A percentile compares a stretch with the other conserved stretches of the same genome.
Evolutionary conservation across 2,329 filamentous ascomycete species (phyloP).

Genomic region (Fusarium nisikadoi): DNA sequence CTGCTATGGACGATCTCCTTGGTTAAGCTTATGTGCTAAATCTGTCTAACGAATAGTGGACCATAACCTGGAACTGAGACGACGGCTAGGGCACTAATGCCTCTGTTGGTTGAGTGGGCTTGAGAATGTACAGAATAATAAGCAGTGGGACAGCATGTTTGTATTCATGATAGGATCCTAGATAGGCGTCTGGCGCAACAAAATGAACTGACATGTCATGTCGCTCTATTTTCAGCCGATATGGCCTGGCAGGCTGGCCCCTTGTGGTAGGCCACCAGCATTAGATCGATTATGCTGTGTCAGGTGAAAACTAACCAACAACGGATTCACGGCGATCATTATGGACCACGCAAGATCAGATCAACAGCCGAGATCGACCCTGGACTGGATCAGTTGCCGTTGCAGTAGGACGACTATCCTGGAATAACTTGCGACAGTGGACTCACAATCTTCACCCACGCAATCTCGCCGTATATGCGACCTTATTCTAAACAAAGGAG

Average conservation of each 20-base stretch:
- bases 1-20: constrained; percentile 60
- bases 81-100: constrained; percentile 9
- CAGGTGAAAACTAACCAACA: constrained; percentile 26
- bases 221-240: constrained; percentile 35
- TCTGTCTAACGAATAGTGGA: constrained; percentile 13
- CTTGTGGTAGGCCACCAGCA: constrained; percentile 12
- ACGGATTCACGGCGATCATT: constrained; percentile 12
- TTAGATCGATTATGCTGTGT: constrained; percentile 28
- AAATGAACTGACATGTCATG: constrained; percentile 50
- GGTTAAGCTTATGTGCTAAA: constrained; percentile 47
- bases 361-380: constrained; percentile 7
- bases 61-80: constrained; percentile 30
- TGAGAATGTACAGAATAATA: constrained; percentile 40
- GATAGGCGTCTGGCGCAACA: constrained; percentile 57
- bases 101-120: constrained; percentile 8
- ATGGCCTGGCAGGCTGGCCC: background rate
- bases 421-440: constrained; percentile 24
- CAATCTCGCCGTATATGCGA: constrained; percentile 47
- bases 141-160: constrained; percentile 43
- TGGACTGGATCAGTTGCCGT: constrained; percentile 12
- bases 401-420: constrained; percentile 16
- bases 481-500: constrained; percentile 40
- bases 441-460: constrained; percentile 13
- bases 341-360: constrained; percentile 6
- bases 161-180: constrained; percentile 51